Conservation (phyloP, 2,329 filamentous ascomycete genomes). For the Plectosphaerella plurivora region DNA sequence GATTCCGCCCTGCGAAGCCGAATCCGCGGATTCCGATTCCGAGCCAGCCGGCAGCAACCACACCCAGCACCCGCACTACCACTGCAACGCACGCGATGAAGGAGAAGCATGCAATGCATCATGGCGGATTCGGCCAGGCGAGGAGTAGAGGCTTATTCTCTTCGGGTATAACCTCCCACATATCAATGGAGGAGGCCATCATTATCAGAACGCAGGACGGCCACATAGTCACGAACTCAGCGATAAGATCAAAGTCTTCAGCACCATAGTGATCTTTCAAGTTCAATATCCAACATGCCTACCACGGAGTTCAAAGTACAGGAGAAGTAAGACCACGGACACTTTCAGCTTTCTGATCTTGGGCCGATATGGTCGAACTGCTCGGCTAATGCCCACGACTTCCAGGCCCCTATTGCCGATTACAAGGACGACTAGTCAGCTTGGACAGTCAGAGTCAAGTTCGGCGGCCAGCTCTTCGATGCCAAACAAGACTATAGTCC, state of each 20-base stretch:
- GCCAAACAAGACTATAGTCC: constrained; percentile 57
- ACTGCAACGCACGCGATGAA: too few species aligned
- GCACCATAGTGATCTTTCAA: too few species aligned
- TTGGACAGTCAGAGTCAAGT: constrained; percentile 48
- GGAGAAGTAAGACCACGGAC: constrained; percentile 52
- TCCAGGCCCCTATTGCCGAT: constrained; percentile 55
- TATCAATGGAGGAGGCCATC: background rate
- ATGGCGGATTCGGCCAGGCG: too few species aligned
- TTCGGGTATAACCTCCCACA: background rate
- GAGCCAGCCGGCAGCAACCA: background rate
- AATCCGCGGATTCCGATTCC: background rate
- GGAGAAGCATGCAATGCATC: too few species aligned
- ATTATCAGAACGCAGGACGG: background rate
- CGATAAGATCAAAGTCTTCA: too few species aligned
- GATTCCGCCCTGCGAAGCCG: background rate
- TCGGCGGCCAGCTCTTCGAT: constrained; percentile 53
- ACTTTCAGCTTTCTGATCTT: constrained; percentile 62
- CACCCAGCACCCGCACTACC: background rate
- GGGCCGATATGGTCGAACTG: constrained; percentile 64
- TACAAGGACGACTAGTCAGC: constrained; percentile 48
- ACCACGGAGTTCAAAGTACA: constrained; percentile 25
- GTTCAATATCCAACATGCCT: constrained; percentile 19
- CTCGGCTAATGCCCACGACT: constrained; percentile 62
- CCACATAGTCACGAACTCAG: too few species aligned
- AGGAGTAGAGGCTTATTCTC: too few species aligned